Base-by-base conservation (phyloP, 176 grass and related monocot genomes). In the Phragmites australis region DNA sequence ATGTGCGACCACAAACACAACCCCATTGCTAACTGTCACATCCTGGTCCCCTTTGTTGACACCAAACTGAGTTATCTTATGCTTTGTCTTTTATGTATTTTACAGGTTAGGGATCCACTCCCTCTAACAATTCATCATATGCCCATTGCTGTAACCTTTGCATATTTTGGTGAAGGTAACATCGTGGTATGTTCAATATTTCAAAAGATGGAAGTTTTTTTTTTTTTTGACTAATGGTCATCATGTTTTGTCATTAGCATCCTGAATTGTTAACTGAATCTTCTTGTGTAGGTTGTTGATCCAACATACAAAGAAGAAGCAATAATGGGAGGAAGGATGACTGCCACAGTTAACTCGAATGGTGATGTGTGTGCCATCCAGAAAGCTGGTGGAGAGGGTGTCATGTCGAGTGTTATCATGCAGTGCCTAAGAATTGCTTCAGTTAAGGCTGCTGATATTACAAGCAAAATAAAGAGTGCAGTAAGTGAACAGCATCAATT, bases 241-340 rank as follows among this genome's bases (percentile, higher is more conserved):
- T 76, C 18, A 48, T 81, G 40, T 65, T 76, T 6, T 72, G 14
- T n/a, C 46, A 43, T 41, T 37, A 14, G n/a, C 27, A 32, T 71
- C n/a, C 19, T 22, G 30, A 58, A 10, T 51, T 76, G 15, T 76
- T 74, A 14, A 23, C 48, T 91, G 65, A 37, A 32, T 17, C 70
- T 71, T 56, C n/a, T 78, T 47, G 27, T 87, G 49, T 79, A 99
- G 96, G 84, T 95, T 47, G 78, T 99, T 40, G 96, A 99, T 89
- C 96, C 96, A 77, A 91, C 86, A 64, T 93, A 95, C 68, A 99
- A 99, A 89, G 96, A 99, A 88, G 96, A 99, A 84, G 86, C 87
- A 58, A 84, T 95, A 42, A 93, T 93, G 92, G 88, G 96, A 65
- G 96, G 92, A 65, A 93, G 88, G 72, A 91, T 99, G 96, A 99